Conservation (phyloP, 768 basidiomycete species). For the Tylopilus balloui region DNA sequence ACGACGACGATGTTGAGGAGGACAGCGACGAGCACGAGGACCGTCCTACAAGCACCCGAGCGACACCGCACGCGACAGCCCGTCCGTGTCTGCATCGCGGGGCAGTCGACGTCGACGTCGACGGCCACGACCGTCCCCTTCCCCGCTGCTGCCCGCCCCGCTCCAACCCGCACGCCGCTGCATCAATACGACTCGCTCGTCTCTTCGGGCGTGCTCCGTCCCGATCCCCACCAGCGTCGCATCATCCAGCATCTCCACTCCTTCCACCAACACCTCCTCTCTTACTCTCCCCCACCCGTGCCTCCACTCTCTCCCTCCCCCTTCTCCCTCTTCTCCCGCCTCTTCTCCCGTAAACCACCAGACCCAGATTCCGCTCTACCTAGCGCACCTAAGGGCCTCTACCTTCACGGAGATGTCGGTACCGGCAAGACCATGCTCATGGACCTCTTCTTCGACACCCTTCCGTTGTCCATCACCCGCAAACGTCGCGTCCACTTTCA, state of each 20-base stretch:
- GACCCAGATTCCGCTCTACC: constrained; percentile 37
- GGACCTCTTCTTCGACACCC: constrained; percentile 91
- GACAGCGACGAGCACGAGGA: constrained; percentile 2
- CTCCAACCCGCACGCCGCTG: constrained; percentile 22
- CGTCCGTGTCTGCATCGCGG: constrained; percentile 3
- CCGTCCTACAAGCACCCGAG: not conserved
- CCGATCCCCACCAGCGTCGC: constrained; percentile 79
- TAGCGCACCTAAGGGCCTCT: constrained; percentile 77
- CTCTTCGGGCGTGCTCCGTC: constrained; percentile 48
- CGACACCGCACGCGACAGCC: constrained; percentile 1
- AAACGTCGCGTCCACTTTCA: constrained; percentile 96
- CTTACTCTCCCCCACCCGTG: constrained; percentile 68
- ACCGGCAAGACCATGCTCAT: constrained; percentile 99
- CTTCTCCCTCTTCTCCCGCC: constrained; percentile 20
- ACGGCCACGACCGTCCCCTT: not conserved
- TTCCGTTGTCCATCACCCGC: constrained; percentile 58
- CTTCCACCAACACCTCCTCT: constrained; percentile 65
- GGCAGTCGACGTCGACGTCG: constrained; percentile 8
- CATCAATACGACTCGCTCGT: constrained; percentile 48
- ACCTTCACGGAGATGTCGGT: constrained; percentile 94
- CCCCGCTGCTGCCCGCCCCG: not conserved
- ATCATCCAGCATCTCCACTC: constrained; percentile 81
- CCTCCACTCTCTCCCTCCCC: constrained; percentile 35
- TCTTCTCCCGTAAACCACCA: constrained; percentile 27
- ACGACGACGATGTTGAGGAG: constrained; percentile 6